These are phyloP conservation scores for Gossypium trilobum DNA, from an alignment of 441 rosid species.

Conservation along the genomic window DNA sequence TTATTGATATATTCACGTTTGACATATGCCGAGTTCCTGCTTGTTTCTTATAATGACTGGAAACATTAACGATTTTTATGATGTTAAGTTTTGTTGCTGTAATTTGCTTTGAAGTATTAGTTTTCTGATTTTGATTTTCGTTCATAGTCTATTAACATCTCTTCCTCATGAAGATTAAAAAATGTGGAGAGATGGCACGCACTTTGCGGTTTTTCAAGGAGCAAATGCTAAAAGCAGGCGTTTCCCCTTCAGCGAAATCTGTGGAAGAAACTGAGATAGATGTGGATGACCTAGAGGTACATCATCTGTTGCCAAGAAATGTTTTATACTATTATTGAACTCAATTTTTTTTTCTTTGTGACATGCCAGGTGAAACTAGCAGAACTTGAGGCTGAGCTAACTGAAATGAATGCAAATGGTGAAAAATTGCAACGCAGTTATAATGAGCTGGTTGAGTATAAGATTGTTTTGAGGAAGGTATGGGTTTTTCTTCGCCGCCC, in stretches of 20 bases:
- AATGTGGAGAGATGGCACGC: slow-evolving; percentile 80
- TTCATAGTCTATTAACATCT: background rate
- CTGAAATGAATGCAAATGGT: slow-evolving; percentile 79
- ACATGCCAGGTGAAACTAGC: slow-evolving; percentile 51
- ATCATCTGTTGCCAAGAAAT: slow-evolving; percentile 5
- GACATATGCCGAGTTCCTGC: background rate
- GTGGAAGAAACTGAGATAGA: slow-evolving; percentile 28
- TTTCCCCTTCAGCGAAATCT: slow-evolving; percentile 36
- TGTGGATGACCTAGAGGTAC: slow-evolving; percentile 69
- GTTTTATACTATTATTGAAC: slow-evolving; percentile 5
- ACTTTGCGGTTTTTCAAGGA: slow-evolving; percentile 70
- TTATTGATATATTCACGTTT: background rate
- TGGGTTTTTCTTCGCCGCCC: slow-evolving; percentile 11
- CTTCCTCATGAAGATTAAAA: slow-evolving; percentile 49
- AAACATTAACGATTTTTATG: background rate
- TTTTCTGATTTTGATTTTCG: background rate
- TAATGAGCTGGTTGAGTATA: slow-evolving; percentile 74
- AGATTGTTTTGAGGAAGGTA: slow-evolving; percentile 76
- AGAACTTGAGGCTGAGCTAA: slow-evolving; percentile 81
- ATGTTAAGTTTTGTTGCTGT: slow-evolving; percentile 2
- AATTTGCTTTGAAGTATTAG: background rate
- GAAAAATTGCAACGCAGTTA: slow-evolving; percentile 63
- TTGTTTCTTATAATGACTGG: background rate
- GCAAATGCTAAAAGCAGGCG: slow-evolving; percentile 72
- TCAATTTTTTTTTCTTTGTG: slow-evolving; percentile 3